These are phyloP conservation scores for Colletotrichum trifolii DNA, from an alignment of 2,329 filamentous ascomycete species.

Conservation along the genomic window DNA sequence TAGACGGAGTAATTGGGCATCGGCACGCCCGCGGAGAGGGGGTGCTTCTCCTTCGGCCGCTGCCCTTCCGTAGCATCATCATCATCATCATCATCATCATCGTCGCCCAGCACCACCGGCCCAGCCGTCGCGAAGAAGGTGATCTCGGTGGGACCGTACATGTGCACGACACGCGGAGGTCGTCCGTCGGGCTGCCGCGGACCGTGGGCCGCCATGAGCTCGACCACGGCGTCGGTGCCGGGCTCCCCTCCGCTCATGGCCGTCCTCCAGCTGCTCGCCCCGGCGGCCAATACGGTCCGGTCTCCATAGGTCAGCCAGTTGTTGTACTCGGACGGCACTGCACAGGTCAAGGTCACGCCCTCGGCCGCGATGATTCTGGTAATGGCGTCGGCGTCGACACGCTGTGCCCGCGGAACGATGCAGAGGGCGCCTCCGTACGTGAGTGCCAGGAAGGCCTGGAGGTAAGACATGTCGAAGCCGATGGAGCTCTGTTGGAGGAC, in stretches of 20 bases:
- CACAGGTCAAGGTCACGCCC: slow-evolving; percentile 49
- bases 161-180: slow-evolving; percentile 35
- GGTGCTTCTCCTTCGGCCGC: too few species aligned
- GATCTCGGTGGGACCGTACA: slow-evolving; percentile 47
- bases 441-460: slow-evolving; percentile 50
- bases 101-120: slow-evolving; percentile 3
- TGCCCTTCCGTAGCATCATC: slow-evolving; percentile 34
- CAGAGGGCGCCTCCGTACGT: slow-evolving; percentile 49
- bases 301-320: slow-evolving; percentile 43
- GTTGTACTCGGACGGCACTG: slow-evolving; percentile 55
- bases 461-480: slow-evolving; percentile 54
- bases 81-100: slow-evolving; percentile 2
- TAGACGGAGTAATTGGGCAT: slow-evolving; percentile 50
- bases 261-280: slow-evolving; percentile 36
- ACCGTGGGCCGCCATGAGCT: slow-evolving; percentile 4
- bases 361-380: slow-evolving; percentile 48
- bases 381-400: slow-evolving; percentile 49
- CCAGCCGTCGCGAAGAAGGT: slow-evolving; percentile 22
- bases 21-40: slow-evolving; percentile 4
- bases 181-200: background rate
- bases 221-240: slow-evolving; percentile 2
- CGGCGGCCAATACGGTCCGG: background rate
- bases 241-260: slow-evolving; percentile 39
- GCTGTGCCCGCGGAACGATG: slow-evolving; percentile 44
- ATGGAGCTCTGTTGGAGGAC: slow-evolving; percentile 53